phyloP scores from a whole-genome alignment of 495 filamentous ascomycete species.

The Penicillium ucsense region DNA sequence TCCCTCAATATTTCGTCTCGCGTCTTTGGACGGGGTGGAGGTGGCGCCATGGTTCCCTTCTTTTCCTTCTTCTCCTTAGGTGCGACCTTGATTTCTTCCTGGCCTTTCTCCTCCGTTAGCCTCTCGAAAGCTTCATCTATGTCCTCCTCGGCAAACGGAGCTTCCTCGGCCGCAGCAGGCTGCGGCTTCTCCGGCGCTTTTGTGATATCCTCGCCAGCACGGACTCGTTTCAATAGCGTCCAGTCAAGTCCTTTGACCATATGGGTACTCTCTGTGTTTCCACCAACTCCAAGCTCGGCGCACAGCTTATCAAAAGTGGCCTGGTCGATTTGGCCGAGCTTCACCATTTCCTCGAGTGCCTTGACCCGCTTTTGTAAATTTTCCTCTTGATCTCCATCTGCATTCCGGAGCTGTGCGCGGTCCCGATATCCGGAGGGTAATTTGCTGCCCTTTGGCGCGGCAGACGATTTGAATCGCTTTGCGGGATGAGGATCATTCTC shows the following conservation, averaged over 20 bases:
- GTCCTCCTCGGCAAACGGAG: conserved; percentile 23
- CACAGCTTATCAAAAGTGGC: conserved; percentile 62
- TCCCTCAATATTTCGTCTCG: conserved; percentile 77
- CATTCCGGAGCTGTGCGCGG: conserved; percentile 49
- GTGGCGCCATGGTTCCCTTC: conserved; percentile 65
- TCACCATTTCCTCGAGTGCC: conserved; percentile 72
- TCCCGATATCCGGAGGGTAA: conserved; percentile 76
- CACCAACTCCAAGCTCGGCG: conserved; percentile 66
- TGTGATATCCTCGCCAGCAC: conserved; percentile 61
- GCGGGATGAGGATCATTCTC: conserved; percentile 34
- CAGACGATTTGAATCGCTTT: conserved; percentile 68
- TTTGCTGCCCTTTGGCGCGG: conserved; percentile 75
- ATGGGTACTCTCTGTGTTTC: conserved; percentile 69
- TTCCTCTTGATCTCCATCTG: conserved; percentile 25
- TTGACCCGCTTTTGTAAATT: conserved; percentile 56
- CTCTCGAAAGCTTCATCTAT: conserved; percentile 73
- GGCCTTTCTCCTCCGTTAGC: conserved; percentile 51
- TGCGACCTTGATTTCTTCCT: conserved; percentile 38
- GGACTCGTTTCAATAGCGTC: conserved; percentile 63
- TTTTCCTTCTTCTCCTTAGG: conserved; percentile 52
- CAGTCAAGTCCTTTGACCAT: conserved; percentile 88
- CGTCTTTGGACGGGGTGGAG: conserved; percentile 56
- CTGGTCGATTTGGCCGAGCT: conserved; percentile 71
- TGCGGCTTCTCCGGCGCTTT: conserved; percentile 12
- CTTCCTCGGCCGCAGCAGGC: conserved; percentile 2